Percentiles rank a stretch among this genome's conserved stretches.
Conservation (phyloP, 2,329 filamentous ascomycete species). For the Aspergillus piperis region DNA sequence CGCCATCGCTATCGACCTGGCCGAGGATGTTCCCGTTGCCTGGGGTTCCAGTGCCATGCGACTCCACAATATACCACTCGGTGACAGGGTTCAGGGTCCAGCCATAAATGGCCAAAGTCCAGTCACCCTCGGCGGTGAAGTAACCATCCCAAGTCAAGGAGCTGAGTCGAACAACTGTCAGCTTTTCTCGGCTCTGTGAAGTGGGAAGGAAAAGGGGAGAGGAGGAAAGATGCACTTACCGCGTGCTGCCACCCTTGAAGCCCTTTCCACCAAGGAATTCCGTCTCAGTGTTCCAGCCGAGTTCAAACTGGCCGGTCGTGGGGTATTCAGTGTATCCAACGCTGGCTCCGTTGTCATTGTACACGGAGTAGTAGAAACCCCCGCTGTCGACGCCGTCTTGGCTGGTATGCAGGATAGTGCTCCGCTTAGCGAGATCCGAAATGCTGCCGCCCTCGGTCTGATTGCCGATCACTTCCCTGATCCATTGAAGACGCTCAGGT, state of each 20-base stretch:
- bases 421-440: not conserved
- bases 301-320: slow-evolving; percentile 2
- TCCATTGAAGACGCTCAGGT: not conserved
- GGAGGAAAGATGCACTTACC: not conserved
- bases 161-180: not conserved
- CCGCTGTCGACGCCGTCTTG: not conserved
- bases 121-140: slow-evolving; percentile 6
- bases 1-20: slow-evolving; percentile 1
- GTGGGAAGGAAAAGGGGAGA: no score
- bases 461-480: not conserved
- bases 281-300: not conserved
- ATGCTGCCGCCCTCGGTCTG: not conserved
- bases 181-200: no score
- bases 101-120: slow-evolving; percentile 7
- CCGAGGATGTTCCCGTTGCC: slow-evolving; percentile 9
- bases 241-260: slow-evolving; percentile 1
- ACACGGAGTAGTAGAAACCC: slow-evolving; percentile 9
- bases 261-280: slow-evolving; percentile 2
- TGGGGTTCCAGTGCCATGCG: slow-evolving; percentile 17
- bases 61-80: slow-evolving; percentile 7
- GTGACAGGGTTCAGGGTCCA: slow-evolving; percentile 7
- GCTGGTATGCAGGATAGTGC: not conserved
- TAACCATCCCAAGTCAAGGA: not conserved
- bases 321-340: slow-evolving; percentile 6
- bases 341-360: slow-evolving; percentile 5